Conservation (phyloP, 2,329 filamentous ascomycete species). For the Chrysoporthe deuterocubensis region DNA sequence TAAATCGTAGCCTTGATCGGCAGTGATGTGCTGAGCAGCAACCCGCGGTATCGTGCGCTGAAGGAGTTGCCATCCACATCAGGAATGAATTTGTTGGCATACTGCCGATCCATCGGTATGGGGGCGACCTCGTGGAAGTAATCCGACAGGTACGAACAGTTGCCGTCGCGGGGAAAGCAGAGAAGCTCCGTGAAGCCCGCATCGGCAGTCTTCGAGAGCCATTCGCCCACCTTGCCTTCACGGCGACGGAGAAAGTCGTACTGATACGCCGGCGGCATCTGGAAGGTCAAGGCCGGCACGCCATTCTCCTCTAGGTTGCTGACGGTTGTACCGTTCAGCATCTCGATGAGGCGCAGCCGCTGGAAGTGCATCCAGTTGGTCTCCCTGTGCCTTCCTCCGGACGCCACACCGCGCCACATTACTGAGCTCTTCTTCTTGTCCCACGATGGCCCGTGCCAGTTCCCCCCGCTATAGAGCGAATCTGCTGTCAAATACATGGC, state of each 20-base stretch:
- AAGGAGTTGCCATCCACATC: slow-evolving; percentile 74
- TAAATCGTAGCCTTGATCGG: slow-evolving; percentile 75
- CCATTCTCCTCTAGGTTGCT: slow-evolving; percentile 47
- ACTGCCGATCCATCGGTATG: slow-evolving; percentile 53
- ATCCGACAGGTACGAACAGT: slow-evolving; percentile 46
- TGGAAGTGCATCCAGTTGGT: slow-evolving; percentile 71
- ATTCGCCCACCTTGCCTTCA: slow-evolving; percentile 44
- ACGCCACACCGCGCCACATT: slow-evolving; percentile 69
- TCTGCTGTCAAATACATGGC: slow-evolving; percentile 66
- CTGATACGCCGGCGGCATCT: slow-evolving; percentile 46
- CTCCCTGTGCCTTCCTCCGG: slow-evolving; percentile 57
- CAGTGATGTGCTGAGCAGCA: slow-evolving; percentile 66
- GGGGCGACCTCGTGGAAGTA: slow-evolving; percentile 40
- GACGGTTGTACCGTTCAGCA: slow-evolving; percentile 68
- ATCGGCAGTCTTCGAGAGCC: slow-evolving; percentile 46
- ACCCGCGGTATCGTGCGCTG: slow-evolving; percentile 64
- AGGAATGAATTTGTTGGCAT: slow-evolving; percentile 66
- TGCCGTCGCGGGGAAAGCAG: slow-evolving; percentile 40
- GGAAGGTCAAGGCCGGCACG: slow-evolving; percentile 51
- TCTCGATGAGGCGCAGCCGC: slow-evolving; percentile 70
- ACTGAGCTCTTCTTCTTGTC: slow-evolving; percentile 57
- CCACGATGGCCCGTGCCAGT: slow-evolving; percentile 61
- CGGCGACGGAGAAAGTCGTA: slow-evolving; percentile 48
- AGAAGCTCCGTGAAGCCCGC: slow-evolving; percentile 49
- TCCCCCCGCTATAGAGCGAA: slow-evolving; percentile 60